phyloP scores from a whole-genome alignment of 768 basidiomycete species.

The Clitopilus hobsonii region DNA sequence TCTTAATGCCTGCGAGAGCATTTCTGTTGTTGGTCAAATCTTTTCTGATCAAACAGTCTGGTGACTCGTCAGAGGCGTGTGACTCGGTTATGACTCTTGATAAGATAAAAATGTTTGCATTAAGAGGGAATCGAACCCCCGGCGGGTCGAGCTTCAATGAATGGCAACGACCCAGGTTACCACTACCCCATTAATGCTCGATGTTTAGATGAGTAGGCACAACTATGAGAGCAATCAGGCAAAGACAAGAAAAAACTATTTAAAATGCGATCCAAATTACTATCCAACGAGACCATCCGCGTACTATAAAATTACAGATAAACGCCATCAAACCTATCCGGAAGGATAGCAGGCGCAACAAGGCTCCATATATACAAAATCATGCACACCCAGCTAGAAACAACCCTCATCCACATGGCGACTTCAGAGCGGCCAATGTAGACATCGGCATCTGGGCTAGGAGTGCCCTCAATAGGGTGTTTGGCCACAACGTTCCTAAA shows the following conservation, averaged over 20 bases:
- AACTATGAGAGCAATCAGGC: neutral
- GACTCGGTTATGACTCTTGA: neutral
- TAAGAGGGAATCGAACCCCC: slow-evolving; percentile 82
- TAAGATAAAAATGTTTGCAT: slow-evolving; percentile 36
- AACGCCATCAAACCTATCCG: slow-evolving; percentile 58
- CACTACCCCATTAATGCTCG: slow-evolving; percentile 55
- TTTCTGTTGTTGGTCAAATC: slow-evolving; percentile 1
- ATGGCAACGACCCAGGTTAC: slow-evolving; percentile 62
- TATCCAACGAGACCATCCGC: neutral
- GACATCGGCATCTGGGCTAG: slow-evolving; percentile 62
- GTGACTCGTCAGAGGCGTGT: neutral
- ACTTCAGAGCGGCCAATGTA: slow-evolving; percentile 94
- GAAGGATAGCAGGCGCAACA: slow-evolving; percentile 84
- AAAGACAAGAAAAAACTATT: neutral
- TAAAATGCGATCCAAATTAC: neutral
- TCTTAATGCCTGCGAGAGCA: slow-evolving; percentile 11
- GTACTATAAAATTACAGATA: neutral
- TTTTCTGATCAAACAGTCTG: neutral
- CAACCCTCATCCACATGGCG: slow-evolving; percentile 99
- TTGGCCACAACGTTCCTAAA: slow-evolving; percentile 72
- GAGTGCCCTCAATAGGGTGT: slow-evolving; percentile 37
- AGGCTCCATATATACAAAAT: slow-evolving; percentile 83
- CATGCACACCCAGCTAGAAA: slow-evolving; percentile 94
- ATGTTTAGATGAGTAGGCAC: too few species aligned
- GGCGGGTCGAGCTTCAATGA: slow-evolving; percentile 30